A percentile compares a stretch with the other conserved stretches of the same genome.
phyloP scores from a whole-genome alignment of 305 asterid species.

The Andrographis paniculata region DNA sequence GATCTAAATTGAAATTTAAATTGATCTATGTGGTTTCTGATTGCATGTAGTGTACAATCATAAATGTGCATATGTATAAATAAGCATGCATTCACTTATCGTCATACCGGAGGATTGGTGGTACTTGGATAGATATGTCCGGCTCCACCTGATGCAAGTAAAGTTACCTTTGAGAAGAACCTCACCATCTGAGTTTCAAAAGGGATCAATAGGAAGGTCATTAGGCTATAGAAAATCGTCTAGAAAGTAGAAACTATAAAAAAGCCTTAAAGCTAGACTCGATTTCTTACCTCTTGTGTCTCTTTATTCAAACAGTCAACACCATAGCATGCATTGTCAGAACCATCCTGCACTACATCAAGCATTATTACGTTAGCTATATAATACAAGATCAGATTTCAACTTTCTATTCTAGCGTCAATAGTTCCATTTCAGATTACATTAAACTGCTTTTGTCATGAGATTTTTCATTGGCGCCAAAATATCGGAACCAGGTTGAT shows the following conservation, averaged over 20 bases:
- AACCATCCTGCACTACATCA: slow-evolving; percentile 60
- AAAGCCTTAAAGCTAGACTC: slow-evolving; percentile 7
- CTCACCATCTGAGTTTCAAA: slow-evolving; percentile 59
- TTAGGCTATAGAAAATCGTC: not conserved
- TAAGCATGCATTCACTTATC: too few relatives aligned
- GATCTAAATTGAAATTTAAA: too few relatives aligned
- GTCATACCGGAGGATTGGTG: slow-evolving; percentile 79
- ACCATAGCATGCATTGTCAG: slow-evolving; percentile 74
- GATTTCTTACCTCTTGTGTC: slow-evolving; percentile 57
- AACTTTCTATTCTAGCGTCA: too few relatives aligned
- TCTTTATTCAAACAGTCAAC: slow-evolving; percentile 80
- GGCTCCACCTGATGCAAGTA: slow-evolving; percentile 99
- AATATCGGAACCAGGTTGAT: not conserved
- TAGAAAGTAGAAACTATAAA: not conserved
- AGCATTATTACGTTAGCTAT: slow-evolving; percentile 18
- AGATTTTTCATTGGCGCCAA: not conserved
- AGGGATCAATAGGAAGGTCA: not conserved
- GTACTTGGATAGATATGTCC: slow-evolving; percentile 96
- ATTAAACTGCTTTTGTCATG: not conserved
- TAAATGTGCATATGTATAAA: too few relatives aligned
- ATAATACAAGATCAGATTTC: not conserved
- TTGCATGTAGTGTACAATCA: too few relatives aligned
- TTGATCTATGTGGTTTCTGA: too few relatives aligned
- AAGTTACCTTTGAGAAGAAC: slow-evolving; percentile 82
- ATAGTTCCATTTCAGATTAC: too few relatives aligned